Percentiles rank a stretch among this genome's conserved stretches.
Evolutionary conservation across 768 basidiomycete genomes (phyloP).

Genomic region (Suillus sp.): DNA sequence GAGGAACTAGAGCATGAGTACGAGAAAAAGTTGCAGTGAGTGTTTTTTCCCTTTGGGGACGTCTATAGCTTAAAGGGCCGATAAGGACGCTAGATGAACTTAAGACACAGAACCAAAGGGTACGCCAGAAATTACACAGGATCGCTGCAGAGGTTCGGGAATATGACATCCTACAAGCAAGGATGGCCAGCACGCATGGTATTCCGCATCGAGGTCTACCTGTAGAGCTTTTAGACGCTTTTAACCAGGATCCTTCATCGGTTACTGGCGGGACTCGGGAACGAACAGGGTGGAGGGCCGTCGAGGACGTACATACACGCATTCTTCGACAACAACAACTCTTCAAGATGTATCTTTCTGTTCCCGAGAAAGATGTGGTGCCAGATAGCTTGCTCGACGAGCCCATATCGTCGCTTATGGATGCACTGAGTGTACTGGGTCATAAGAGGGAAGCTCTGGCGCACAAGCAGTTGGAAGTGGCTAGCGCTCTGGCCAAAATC

Average conservation of each 20-base stretch:
- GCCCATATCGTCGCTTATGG: slow-evolving; percentile 52
- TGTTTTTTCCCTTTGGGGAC: slow-evolving; percentile 2
- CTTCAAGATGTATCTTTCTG: slow-evolving; percentile 48
- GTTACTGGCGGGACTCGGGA: slow-evolving; percentile 67
- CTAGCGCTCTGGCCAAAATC: slow-evolving; percentile 50
- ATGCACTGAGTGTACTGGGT: slow-evolving; percentile 54
- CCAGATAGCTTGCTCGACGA: slow-evolving; percentile 51
- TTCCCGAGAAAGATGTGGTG: slow-evolving; percentile 13
- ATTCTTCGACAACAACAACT: slow-evolving; percentile 61
- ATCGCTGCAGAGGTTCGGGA: slow-evolving; percentile 64
- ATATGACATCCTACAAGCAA: slow-evolving; percentile 61
- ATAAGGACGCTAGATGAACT: slow-evolving; percentile 62
- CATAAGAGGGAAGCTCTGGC: slow-evolving; percentile 46
- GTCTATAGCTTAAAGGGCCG: slow-evolving; percentile 6
- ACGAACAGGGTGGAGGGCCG: slow-evolving; percentile 66
- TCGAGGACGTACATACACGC: slow-evolving; percentile 73
- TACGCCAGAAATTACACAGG: slow-evolving; percentile 68
- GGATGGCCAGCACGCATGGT: slow-evolving; percentile 50
- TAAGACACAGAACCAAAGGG: slow-evolving; percentile 61
- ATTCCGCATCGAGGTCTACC: slow-evolving; percentile 54
- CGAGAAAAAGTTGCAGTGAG: slow-evolving; percentile 39
- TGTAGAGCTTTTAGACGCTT: slow-evolving; percentile 69
- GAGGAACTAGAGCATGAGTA: slow-evolving; percentile 56
- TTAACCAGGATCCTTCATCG: slow-evolving; percentile 77
- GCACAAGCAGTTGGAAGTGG: slow-evolving; percentile 50